Base-by-base conservation (phyloP, 176 grass and related monocot genomes). In the Carex scoparia region DNA sequence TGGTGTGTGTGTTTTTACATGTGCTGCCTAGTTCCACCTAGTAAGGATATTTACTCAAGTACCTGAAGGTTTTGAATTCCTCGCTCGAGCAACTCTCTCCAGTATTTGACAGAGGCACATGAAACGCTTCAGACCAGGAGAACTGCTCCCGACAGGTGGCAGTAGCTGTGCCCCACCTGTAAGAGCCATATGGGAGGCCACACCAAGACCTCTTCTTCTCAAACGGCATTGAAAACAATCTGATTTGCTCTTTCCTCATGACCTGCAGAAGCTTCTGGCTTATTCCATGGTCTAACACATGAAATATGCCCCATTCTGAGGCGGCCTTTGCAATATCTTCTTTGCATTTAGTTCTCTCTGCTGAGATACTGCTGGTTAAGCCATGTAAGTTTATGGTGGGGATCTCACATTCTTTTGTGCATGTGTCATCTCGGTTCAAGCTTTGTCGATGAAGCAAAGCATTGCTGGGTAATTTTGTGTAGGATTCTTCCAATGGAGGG, bases 261-360 rank as follows among this genome's bases (percentile, higher is more conserved):
- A 63, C 60, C 8, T 35, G 33, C 56, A 83, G 58, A 40, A 89
- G 67, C 46, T 74, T 65, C 2, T 53, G 28, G 38, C 65, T 61
- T 35, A 86, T 68, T 23, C 88, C 83, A 56, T 89, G 87, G 65
- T 85, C 80, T 55, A 81, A 44, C n/a, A 85, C 76, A 78, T 89
- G 83, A 70, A 89, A 89, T 69, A 89, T 85, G 15, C 87, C 87
- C 88, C 88, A 89, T 63, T 86, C 88, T 13, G 75, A 32, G 46
- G 88, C 69, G 1, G 84, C 88, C 9, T 65, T 73, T 0, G 42
- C 79, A 5, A 89, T 81, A 2, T 53, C 76, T 67, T 75, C 16
- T 44, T 72, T 79, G 37, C 88, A 89, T 28, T 56, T 51, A 30
- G 10, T 31, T 49, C 14, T 65, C 46, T 86, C 84, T 18, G 37